Evolutionary conservation across 768 basidiomycete genomes (phyloP).

Genomic region (Psilocybe sp.): DNA sequence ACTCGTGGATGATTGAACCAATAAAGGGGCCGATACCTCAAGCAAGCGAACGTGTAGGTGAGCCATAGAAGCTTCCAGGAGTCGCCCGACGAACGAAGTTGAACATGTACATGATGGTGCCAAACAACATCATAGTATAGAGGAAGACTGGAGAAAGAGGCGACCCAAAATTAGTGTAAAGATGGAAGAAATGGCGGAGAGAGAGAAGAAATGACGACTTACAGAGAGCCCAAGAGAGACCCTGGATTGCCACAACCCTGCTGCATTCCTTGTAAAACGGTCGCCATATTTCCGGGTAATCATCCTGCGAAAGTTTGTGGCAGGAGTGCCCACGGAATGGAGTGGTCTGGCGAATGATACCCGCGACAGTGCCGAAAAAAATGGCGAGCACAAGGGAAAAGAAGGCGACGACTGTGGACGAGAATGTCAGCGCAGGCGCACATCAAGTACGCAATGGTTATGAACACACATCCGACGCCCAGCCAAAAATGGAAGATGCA

Average conservation of each 20-base stretch:
- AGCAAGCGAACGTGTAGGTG: slow-evolving; percentile 3
- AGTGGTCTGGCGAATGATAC: slow-evolving; percentile 22
- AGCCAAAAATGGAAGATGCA: slow-evolving; percentile 23
- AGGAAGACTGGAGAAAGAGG: slow-evolving; percentile 18
- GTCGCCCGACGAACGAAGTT: slow-evolving; percentile 19
- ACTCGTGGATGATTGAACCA: too few relatives aligned
- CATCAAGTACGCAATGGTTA: background rate
- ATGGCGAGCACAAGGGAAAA: slow-evolving; percentile 25
- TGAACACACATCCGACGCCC: slow-evolving; percentile 20
- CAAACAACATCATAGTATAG: slow-evolving; percentile 24
- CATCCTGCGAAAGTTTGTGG: slow-evolving; percentile 7
- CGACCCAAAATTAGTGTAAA: background rate
- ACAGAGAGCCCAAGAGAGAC: slow-evolving; percentile 28
- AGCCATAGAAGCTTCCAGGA: slow-evolving; percentile 22
- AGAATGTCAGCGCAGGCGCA: background rate
- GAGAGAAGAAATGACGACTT: slow-evolving; percentile 6
- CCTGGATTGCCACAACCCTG: slow-evolving; percentile 25
- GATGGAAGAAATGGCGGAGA: background rate
- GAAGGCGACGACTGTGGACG: slow-evolving; percentile 22
- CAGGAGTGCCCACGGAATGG: slow-evolving; percentile 25
- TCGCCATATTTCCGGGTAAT: slow-evolving; percentile 22
- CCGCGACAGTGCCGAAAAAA: slow-evolving; percentile 31
- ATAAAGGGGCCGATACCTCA: too few relatives aligned
- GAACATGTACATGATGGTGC: slow-evolving; percentile 25
- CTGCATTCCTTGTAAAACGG: slow-evolving; percentile 22